Evolutionary conservation across 2,329 filamentous ascomycete species (phyloP), one percentile per base, ranked within the genome.

Genomic region (Orbilia brochopaga): DNA sequence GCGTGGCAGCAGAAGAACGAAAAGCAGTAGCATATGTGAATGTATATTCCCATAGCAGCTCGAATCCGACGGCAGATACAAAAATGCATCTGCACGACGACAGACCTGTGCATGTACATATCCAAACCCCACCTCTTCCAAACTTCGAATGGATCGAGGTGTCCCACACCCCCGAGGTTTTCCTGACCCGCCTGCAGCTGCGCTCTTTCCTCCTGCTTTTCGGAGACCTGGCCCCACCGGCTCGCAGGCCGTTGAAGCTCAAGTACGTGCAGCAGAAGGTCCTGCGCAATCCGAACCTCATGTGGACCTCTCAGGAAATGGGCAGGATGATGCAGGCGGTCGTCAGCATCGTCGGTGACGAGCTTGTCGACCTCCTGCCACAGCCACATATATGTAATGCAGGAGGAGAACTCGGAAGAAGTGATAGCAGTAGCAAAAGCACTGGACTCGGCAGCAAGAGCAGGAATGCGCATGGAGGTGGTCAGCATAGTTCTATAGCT

Each of bases 71-170:
- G 8, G 17, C 44, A 21, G 8, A 19, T 3, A 48, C 44, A 30
- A 15, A 2, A 19, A 53, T 27, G 10, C 19, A n/a, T n/a, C n/a
- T n/a, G n/a, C n/a, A n/a, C n/a, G n/a, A n/a, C n/a, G n/a, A n/a
- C n/a, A n/a, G n/a, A n/a, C n/a, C n/a, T n/a, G n/a, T n/a, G n/a
- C n/a, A n/a, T n/a, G n/a, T n/a, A n/a, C n/a, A n/a, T n/a, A n/a
- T n/a, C 21, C 24, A n/a, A 10, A 40, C 46, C 21, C 13, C 15
- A 17, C 8, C 53, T 21, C 53, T 59, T 23, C 67, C 60, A 23
- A 65, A 61, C 42, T 65, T 65, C 17, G 55, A 65, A 40, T 72
- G 67, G 67, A 61, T 61, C 23, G 52, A 56, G n/a, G 56, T 65
- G 15, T 52, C 42, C 15, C 35, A 61, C 53, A 46, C 42, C n/a